Percentiles rank a stretch among this genome's conserved stretches.
Conservation (phyloP, 257 asterid species). For the Nicotiana knightiana region DNA sequence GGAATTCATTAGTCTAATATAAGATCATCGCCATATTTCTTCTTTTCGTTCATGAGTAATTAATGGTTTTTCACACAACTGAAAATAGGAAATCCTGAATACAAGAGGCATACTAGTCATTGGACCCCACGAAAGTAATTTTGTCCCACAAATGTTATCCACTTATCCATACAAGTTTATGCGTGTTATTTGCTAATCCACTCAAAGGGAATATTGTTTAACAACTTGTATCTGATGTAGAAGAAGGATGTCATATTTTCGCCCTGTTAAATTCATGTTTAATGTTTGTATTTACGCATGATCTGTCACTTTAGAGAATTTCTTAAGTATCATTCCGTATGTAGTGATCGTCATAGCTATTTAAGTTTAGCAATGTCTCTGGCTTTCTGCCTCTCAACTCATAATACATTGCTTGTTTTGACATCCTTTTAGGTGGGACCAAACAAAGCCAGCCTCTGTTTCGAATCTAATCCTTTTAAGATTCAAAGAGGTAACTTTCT, state of each 20-base stretch:
- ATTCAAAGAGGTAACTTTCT: conserved; percentile 66
- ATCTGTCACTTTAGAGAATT: not conserved
- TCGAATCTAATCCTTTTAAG: conserved; percentile 79
- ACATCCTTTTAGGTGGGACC: conserved; percentile 71
- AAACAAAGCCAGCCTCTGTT: conserved; percentile 65
- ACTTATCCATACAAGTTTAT: not conserved
- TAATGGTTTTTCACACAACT: not conserved
- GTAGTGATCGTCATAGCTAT: not conserved
- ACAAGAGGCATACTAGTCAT: not conserved
- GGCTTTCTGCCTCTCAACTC: conserved; percentile 6
- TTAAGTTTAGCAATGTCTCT: not conserved
- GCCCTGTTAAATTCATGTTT: not conserved
- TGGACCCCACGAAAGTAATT: not conserved
- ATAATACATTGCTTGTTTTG: conserved; percentile 6
- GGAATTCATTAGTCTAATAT: not conserved
- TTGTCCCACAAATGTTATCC: not conserved
- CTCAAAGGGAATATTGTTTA: not conserved
- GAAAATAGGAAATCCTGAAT: not conserved
- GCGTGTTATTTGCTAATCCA: not conserved
- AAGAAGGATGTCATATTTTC: not conserved
- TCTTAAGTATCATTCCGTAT: not conserved
- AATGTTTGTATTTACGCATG: not conserved
- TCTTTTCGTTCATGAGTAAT: not conserved
- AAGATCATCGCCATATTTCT: not conserved
- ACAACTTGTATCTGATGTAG: not conserved